phyloP scores from a whole-genome alignment of 139 green algal species.

The Gonium pectorale region DNA sequence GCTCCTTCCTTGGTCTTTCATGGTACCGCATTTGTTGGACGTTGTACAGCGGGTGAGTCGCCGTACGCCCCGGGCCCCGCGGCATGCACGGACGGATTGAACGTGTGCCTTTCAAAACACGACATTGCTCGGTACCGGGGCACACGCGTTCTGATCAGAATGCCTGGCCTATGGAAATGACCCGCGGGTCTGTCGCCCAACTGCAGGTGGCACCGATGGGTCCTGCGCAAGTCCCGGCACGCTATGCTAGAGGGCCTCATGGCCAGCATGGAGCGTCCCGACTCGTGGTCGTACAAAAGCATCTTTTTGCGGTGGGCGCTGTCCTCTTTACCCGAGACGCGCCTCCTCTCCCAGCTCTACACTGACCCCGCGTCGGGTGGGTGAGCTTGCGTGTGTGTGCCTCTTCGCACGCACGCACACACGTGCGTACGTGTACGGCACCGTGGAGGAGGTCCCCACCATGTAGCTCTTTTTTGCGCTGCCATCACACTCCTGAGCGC shows the following conservation, averaged over 20 bases:
- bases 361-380: constrained; percentile 9
- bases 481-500: too few relatives aligned
- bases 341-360: constrained; percentile 1
- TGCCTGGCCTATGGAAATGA: background rate
- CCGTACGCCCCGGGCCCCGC: too few relatives aligned
- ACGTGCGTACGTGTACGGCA: too few relatives aligned
- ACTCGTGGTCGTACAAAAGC: background rate
- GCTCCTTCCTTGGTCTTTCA: background rate
- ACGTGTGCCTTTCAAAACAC: background rate
- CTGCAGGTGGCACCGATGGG: constrained; percentile 11
- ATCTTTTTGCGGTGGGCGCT: constrained; percentile 24
- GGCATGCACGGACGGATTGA: background rate
- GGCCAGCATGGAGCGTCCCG: background rate
- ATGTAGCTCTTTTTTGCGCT: too few relatives aligned
- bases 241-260: background rate
- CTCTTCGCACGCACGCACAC: too few relatives aligned
- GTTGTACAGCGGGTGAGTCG: background rate
- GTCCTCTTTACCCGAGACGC: background rate
- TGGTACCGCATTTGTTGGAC: constrained; percentile 19
- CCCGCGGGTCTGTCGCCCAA: background rate
- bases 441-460: too few relatives aligned
- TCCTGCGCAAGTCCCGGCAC: constrained; percentile 18
- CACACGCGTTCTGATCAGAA: too few relatives aligned
- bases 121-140: background rate
- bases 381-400: too few relatives aligned